Conservation (phyloP, 106 monocot species). For the Dioscorea alata region DNA sequence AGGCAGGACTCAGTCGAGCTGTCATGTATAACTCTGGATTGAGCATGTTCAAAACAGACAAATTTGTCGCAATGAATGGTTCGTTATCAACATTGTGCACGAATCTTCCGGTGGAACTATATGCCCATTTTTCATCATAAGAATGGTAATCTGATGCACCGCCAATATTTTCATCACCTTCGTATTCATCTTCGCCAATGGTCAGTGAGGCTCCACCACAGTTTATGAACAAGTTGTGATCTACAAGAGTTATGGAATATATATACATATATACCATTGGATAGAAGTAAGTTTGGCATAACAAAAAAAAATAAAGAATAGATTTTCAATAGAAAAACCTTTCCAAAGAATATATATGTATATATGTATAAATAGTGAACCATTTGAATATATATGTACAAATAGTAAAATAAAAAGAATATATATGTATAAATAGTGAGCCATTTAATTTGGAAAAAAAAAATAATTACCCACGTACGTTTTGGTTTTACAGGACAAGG, state of each 20-base stretch:
- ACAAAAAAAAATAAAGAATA: too few relatives aligned
- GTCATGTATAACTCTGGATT: slow-evolving; percentile 48
- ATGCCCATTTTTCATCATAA: slow-evolving; percentile 50
- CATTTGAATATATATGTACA: too few relatives aligned
- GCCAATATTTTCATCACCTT: slow-evolving; percentile 29
- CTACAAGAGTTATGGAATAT: too few relatives aligned
- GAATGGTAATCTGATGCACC: slow-evolving; percentile 37
- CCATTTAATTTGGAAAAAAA: too few relatives aligned
- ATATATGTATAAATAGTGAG: too few relatives aligned
- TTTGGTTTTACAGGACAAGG: slow-evolving; percentile 38
- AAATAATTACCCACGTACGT: slow-evolving; percentile 32
- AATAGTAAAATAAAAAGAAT: too few relatives aligned
- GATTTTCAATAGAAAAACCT: too few relatives aligned
- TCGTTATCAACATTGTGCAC: slow-evolving; percentile 22
- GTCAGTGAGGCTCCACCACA: slow-evolving; percentile 46
- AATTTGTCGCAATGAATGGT: slow-evolving; percentile 30
- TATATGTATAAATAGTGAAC: not conserved
- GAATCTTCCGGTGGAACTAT: slow-evolving; percentile 54
- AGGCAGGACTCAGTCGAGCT: too few relatives aligned
- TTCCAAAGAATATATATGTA: too few relatives aligned
- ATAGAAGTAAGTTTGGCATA: too few relatives aligned
- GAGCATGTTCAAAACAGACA: slow-evolving; percentile 23
- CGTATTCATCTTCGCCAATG: slow-evolving; percentile 32
- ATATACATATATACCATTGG: too few relatives aligned
- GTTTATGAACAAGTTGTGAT: too few relatives aligned